These are phyloP conservation scores for Ustilago cynodontis DNA, from an alignment of 1,284 basidiomycete genomes.

Conservation along the genomic window DNA sequence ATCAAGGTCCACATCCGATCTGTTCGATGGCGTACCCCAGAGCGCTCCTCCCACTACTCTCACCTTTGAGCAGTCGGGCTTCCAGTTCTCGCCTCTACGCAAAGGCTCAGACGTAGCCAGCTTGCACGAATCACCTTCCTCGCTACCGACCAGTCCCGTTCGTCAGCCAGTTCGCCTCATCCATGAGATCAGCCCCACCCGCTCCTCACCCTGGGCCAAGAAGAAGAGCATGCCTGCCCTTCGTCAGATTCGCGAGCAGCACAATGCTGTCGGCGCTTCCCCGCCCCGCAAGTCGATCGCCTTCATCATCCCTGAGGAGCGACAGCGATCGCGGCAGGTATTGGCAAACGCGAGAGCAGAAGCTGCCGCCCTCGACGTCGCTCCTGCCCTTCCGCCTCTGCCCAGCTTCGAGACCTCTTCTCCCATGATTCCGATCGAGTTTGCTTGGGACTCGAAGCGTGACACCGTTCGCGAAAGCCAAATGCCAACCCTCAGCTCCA, in stretches of 20 bases:
- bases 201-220: constrained; percentile 15
- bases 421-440: constrained; percentile 48
- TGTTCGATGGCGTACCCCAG: constrained; percentile 40
- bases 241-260: constrained; percentile 43
- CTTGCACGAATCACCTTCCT: constrained; percentile 24
- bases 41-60: constrained; percentile 58
- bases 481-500: constrained; percentile 24
- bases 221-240: constrained; percentile 55
- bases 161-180: constrained; percentile 14
- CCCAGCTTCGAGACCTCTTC: constrained; percentile 45
- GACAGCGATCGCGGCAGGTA: constrained; percentile 14
- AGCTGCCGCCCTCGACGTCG: constrained; percentile 11
- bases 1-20: constrained; percentile 37
- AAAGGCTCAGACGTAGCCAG: constrained; percentile 29
- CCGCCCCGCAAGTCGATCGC: constrained; percentile 22
- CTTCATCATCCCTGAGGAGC: constrained; percentile 25
- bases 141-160: constrained; percentile 45
- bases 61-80: constrained; percentile 52
- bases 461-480: constrained; percentile 25
- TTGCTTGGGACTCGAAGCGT: constrained; percentile 36
- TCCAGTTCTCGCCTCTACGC: constrained; percentile 32
- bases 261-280: constrained; percentile 8
- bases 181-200: constrained; percentile 20
- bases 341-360: constrained; percentile 11
- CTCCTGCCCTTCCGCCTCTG: constrained; percentile 44